Evolutionary conservation across 2,329 filamentous ascomycete species (phyloP), one percentile per base, ranked within the genome.

Genomic region (Pseudocercospora cruenta): DNA sequence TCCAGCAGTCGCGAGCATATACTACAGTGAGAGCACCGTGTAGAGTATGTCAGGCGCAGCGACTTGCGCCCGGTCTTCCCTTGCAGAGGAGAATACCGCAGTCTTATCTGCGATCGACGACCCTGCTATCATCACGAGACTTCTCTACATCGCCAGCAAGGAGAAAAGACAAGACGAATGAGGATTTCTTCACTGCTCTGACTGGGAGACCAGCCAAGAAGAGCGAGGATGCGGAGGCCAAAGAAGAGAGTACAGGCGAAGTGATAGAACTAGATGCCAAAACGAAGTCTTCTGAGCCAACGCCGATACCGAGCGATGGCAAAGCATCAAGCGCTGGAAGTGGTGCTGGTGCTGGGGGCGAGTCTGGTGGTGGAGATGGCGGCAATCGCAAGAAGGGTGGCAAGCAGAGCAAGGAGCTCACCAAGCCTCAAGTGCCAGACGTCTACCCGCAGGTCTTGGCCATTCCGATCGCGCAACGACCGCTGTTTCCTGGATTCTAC

Each of bases 371-470:
- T 49, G 70, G 74, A 62, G 83, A 86, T 45, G 88, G 90, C 72
- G 86, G 90, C 24, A 88, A 90, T 58, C 90, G 88, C 79, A 91
- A 88, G 75, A 89, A 92, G 62, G 94, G 91, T 76, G 85, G 88
- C 58, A 58, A 39, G n/a, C 78, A 82, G n/a, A 92, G 95, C 67
- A 89, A 88, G 75, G 74, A 75, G 24, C 84, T 98, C 45, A 88
- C 93, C 73, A 98, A 98, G 81, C 91, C 93, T 1, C 88, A 90
- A 2, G 91, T 98, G 14, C 95, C 95, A 14, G 95, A 99, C 68
- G 90, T 97, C 51, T 99, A 99, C 78, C 95, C 95, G 3, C 95
- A 98, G 78, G 94, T 99, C 63, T 92, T 99, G 86, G 94, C 94
- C 1, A 96, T 99, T 63, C 95, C 95, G 7, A 97, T 99, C 74